Evolutionary conservation across 208 protist species (phyloP).

Genomic region (Leishmania lainsoni): DNA sequence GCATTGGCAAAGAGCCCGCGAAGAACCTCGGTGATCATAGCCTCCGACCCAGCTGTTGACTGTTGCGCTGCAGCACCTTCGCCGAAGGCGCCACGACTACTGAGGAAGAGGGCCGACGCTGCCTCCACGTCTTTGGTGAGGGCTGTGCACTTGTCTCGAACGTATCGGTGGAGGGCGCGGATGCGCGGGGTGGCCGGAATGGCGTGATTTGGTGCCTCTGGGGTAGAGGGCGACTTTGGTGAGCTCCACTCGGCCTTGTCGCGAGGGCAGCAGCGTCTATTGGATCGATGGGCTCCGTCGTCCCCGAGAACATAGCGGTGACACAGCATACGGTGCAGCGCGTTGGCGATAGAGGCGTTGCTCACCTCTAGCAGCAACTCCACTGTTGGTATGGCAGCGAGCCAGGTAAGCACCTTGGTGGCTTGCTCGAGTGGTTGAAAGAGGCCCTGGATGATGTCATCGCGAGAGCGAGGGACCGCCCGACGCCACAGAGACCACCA

Average conservation of each 20-base stretch:
- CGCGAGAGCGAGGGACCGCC: constrained; percentile 55
- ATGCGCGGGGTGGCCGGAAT: constrained; percentile 20
- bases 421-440: constrained; percentile 57
- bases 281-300: neutral
- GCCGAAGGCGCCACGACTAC: neutral
- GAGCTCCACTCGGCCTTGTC: neutral
- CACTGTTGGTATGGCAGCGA: constrained; percentile 35
- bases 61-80: constrained; percentile 5
- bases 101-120: constrained; percentile 30
- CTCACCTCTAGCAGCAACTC: constrained; percentile 56
- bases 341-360: constrained; percentile 63
- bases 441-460: constrained; percentile 45
- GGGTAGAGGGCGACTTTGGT: neutral
- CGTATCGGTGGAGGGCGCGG: constrained; percentile 41
- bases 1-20: constrained; percentile 40
- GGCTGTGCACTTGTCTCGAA: constrained; percentile 27
- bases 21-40: constrained; percentile 44
- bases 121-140: constrained; percentile 50
- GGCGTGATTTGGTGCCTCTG: no score
- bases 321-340: constrained; percentile 61
- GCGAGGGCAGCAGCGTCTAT: neutral
- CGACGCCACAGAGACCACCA: constrained; percentile 76
- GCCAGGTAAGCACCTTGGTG: constrained; percentile 54
- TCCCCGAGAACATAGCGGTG: constrained; percentile 58
- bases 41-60: constrained; percentile 14